A percentile compares a stretch with the other conserved stretches of the same genome.
Conservation (phyloP, 202 grass and related monocot species). For the Hordeum pubiflorum region DNA sequence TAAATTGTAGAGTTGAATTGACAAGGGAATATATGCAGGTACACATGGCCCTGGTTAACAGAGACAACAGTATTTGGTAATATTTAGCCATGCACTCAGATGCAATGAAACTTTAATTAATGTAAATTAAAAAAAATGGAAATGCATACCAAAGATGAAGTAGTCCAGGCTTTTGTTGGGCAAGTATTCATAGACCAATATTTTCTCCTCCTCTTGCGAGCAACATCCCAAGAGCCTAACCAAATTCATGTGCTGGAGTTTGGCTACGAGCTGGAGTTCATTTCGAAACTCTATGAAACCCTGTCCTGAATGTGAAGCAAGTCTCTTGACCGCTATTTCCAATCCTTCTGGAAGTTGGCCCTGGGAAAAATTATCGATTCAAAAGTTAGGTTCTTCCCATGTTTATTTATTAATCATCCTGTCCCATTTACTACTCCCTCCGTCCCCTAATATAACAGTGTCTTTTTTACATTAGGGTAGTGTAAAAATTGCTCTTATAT, state of each 20-base stretch:
- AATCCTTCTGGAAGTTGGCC: not conserved
- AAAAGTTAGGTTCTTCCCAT: not conserved
- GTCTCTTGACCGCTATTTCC: not conserved
- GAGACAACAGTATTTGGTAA: not conserved
- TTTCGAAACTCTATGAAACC: not conserved
- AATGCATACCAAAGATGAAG: slow-evolving; percentile 11
- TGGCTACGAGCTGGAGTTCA: slow-evolving; percentile 4
- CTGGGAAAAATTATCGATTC: not conserved
- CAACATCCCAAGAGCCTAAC: slow-evolving; percentile 2
- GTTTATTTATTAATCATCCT: not conserved
- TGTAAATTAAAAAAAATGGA: not conserved
- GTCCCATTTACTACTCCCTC: not conserved
- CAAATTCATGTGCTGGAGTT: slow-evolving; percentile 1
- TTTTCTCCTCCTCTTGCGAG: not conserved
- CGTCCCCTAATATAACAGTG: no score
- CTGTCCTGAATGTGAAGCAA: not conserved
- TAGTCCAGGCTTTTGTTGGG: not conserved
- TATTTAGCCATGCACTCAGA: not conserved
- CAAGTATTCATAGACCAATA: slow-evolving; percentile 10
- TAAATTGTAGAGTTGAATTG: not conserved
- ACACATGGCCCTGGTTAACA: not conserved
- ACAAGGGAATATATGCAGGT: not conserved
- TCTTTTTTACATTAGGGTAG: no score
- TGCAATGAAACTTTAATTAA: not conserved
- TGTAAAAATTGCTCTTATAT: no score